phyloP scores from a whole-genome alignment of 2,329 filamentous ascomycete species.

The Paraphoma chrysanthemicola region DNA sequence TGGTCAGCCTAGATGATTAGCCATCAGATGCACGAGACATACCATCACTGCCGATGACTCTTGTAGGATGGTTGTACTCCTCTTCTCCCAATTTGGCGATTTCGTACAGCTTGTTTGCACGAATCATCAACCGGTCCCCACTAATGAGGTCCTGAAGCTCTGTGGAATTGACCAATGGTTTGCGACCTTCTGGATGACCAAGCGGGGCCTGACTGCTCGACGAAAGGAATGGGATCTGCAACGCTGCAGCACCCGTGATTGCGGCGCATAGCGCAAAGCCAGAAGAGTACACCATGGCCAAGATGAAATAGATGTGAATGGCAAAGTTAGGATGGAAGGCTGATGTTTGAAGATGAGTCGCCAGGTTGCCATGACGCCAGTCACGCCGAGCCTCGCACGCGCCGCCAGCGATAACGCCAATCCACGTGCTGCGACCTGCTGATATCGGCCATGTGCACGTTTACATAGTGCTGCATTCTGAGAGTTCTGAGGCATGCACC shows the following conservation, averaged over 20 bases:
- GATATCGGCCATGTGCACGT: neutral
- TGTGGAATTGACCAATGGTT: conserved; percentile 43
- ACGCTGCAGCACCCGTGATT: conserved; percentile 30
- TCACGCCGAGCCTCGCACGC: conserved; percentile 25
- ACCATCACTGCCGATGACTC: conserved; percentile 47
- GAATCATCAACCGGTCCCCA: conserved; percentile 37
- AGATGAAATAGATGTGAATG: conserved; percentile 6
- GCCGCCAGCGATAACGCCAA: conserved; percentile 29
- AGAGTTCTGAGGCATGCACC: neutral
- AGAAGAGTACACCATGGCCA: conserved; percentile 36
- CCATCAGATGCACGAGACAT: conserved; percentile 23
- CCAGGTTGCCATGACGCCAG: conserved; percentile 33
- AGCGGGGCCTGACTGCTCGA: conserved; percentile 31
- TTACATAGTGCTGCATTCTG: neutral
- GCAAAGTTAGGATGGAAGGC: conserved; percentile 17
- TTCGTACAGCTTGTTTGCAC: conserved; percentile 47
- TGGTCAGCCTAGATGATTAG: conserved; percentile 12
- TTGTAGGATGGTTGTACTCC: conserved; percentile 53
- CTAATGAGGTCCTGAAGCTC: conserved; percentile 46
- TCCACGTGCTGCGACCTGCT: conserved; percentile 23
- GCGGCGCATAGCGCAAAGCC: conserved; percentile 38
- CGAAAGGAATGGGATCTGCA: conserved; percentile 40
- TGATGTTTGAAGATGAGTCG: conserved; percentile 27
- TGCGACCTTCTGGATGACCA: conserved; percentile 28
- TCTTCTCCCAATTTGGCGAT: conserved; percentile 52